Evolutionary conservation across 139 green algal species (phyloP), one percentile per base, ranked within the genome.

Genomic region (Coelastrella sp.): DNA sequence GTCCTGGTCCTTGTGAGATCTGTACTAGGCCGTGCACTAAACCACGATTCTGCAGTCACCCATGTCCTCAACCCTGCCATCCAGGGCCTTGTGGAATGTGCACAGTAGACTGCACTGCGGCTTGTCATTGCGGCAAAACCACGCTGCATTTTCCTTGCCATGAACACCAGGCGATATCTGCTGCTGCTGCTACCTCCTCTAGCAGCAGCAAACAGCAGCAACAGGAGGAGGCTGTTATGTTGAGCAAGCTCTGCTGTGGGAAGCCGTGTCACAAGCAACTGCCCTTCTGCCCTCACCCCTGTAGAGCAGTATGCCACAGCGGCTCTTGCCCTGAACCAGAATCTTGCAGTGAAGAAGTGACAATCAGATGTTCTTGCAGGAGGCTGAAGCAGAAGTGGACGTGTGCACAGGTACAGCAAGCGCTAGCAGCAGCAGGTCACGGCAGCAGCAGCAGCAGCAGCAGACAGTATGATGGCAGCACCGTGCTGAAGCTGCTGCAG

Each of bases 361-460:
- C 86, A 1, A 93, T 96, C 50, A 87, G 92, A 7, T 96, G 94
- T 83, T 45, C 6, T 34, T 97, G 94, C 89, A 92, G 92, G 86
- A 89, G 91, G 0, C 64, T 81, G 5, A 93, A 92, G 63, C 68
- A 87, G 21, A 93, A 94, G 85, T 90, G 92, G 91, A 30, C 79
- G 2, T 97, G 94, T 82, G 11, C 19, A 9, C 62, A 84, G 76
- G 93, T 94, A 43, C 91, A 90, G 69, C 79, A 71, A 34, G 83
- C 90, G 30, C 86, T 95, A 62, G 40, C 19, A n/a, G 69, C 78
- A 2, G 48, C 79, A 6, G 83, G 80, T 57, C n/a, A n/a, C n/a
- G n/a, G n/a, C n/a, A n/a, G n/a, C 15, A 3, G 45, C 48, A 67
- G 88, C 77, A 78, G 75, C 67, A 27, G 45, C 11, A 66, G 53